These are phyloP conservation scores for Daldinia childiae DNA, from an alignment of 495 filamentous ascomycete genomes.

Conservation along the genomic window DNA sequence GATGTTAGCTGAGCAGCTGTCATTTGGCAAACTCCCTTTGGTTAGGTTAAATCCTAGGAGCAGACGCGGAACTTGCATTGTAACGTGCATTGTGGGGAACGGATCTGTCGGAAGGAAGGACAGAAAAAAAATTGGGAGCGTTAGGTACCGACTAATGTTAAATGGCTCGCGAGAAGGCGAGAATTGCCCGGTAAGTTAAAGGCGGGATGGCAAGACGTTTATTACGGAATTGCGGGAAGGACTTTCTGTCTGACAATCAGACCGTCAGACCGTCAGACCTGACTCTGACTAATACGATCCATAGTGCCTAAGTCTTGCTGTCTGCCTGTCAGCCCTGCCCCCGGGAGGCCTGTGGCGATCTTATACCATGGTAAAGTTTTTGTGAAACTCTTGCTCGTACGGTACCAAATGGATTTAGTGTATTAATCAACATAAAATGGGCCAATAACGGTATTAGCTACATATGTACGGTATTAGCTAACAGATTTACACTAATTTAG, in stretches of 20 bases:
- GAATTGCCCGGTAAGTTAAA: neutral
- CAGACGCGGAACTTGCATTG: neutral
- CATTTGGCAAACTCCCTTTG: neutral
- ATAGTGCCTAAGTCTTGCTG: neutral
- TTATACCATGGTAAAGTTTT: neutral
- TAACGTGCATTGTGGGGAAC: slow-evolving; percentile 17
- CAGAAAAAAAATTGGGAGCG: slow-evolving; percentile 13
- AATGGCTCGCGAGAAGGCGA: slow-evolving; percentile 2
- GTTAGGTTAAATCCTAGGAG: neutral
- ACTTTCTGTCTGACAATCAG: neutral
- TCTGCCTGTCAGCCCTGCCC: slow-evolving; percentile 2
- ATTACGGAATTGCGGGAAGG: slow-evolving; percentile 9
- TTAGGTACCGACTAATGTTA: slow-evolving; percentile 1
- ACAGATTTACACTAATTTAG: slow-evolving; percentile 18
- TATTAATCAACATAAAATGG: neutral
- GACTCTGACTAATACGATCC: neutral
- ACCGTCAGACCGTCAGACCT: no score
- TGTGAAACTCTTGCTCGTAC: neutral
- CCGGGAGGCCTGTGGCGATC: slow-evolving; percentile 1
- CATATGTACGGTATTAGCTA: slow-evolving; percentile 10
- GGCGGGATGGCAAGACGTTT: slow-evolving; percentile 5
- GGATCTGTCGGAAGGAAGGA: slow-evolving; percentile 37
- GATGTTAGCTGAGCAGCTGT: neutral
- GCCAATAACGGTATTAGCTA: neutral
- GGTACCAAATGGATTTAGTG: neutral